Base-by-base conservation (phyloP, 257 asterid species). In the Osmanthus fragrans region DNA sequence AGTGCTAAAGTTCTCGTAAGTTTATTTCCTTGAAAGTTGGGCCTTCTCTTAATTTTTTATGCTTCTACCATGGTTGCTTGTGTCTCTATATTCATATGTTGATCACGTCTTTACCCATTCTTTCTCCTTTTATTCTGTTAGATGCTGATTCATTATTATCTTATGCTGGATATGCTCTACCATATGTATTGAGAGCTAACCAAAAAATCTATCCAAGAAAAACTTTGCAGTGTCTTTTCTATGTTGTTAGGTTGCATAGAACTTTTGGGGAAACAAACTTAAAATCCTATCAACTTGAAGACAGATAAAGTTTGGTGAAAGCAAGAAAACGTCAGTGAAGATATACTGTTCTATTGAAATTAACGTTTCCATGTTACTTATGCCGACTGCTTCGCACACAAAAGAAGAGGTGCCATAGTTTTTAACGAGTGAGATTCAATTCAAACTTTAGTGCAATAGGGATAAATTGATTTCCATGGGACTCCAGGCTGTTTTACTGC, bases 1-100 rank as follows among this genome's bases (percentile, higher is more conserved):
- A 94, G 99, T 84, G 99, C 99, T 73, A 90, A 90, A 86, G 91
- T 82, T 75, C 88, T 90, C 86, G 94, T 89, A 88, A 37, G 95
- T 88, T 82, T 63, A 76, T 72, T 76, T 9, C 71, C 45, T 82
- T 72, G 54, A 70, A 74, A 69, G 51, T 70, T 69, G 34, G 78
- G 37, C 67, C 75, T 3, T 80, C 37, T 47, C 71, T 80, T 65
- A 68, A 10, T 32, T 29, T 32, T 65, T n/a, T 27, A 23, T 79
- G 78, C 39, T 73, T 39, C 33, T 27, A 29, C 21, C 64, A 54
- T 54, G 9, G 11, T 54, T 19, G 64, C 10, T 5, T n/a, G 64
- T 18, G 63, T 45, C 19, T 40, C 4, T 9, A 40, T 40, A 10
- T 11, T 40, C 47, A 10, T 39, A 39, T 9, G 47, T 40, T 7